Base-by-base conservation (phyloP, 495 filamentous ascomycete species). In the Sphaerosporella brunnea region DNA sequence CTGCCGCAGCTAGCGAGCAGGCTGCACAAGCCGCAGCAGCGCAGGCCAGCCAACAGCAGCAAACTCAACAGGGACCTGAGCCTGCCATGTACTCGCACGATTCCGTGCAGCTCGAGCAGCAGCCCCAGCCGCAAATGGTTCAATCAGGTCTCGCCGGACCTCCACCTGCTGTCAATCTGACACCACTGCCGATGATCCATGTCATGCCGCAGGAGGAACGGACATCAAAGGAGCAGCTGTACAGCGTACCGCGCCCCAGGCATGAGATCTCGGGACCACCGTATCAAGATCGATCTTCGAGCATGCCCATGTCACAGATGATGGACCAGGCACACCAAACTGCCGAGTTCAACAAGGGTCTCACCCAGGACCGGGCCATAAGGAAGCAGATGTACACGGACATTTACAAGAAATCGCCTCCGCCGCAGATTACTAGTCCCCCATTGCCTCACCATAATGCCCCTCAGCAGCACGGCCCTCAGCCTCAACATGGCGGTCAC, bases 251-350 rank as follows among this genome's bases (percentile, higher is more conserved):
- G 34, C 82, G 90, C 47, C 78, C 84, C 4, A 73, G 86, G 23
- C 90, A 96, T 59, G 90, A 96, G 60, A 73, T 94, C 48, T 77
- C 82, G 2, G 92, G 90, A 16, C 78, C 80, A 20, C 72, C 87
- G 2, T 97, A 94, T 63, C 80, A 85, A 62, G 92, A 96, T 61
- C 74, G 83, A 39, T 81, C 76, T 10, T 80, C 86, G 62, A 67
- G 82, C 13, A 88, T 77, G 53, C 72, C 80, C n/a, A 69, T 78
- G 3, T 64, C 74, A n/a, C 88, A 95, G 53, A 77, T 96, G 47
- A 67, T 92, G 49, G 82, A 82, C 43, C 86, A 96, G 58, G 86
- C 86, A 23, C 73, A 80, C 24, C 84, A 90, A 34, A 78, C 87
- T 2, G 82, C 84, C 25, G 87, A 96, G 56, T 93, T 77, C 67